phyloP scores from a whole-genome alignment of 106 monocot genomes.

The Dioscorea dumetorum region DNA sequence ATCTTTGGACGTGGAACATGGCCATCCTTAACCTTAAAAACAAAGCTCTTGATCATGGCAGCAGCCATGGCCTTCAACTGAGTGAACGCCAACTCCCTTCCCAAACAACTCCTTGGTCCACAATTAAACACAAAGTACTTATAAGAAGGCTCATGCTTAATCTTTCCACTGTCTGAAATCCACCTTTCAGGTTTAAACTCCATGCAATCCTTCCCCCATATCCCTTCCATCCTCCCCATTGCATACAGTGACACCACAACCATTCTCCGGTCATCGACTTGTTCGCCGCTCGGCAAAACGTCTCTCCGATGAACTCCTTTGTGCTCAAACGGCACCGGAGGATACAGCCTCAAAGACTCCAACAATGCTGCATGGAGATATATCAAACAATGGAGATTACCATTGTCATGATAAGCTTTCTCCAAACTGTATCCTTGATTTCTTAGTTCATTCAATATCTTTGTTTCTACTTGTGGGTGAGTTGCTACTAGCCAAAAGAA shows the following conservation, averaged over 20 bases:
- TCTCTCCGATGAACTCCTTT: constrained; percentile 26
- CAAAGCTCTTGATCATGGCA: constrained; percentile 31
- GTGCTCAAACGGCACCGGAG: constrained; percentile 59
- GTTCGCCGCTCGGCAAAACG: constrained; percentile 39
- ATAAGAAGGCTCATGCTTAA: constrained; percentile 46
- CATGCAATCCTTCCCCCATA: constrained; percentile 72
- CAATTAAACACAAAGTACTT: constrained; percentile 52
- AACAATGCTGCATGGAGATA: constrained; percentile 49
- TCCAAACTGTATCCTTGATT: background rate
- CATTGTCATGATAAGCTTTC: constrained; percentile 1
- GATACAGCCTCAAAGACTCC: constrained; percentile 55
- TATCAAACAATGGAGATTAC: background rate
- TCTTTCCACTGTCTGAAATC: constrained; percentile 34
- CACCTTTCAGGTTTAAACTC: constrained; percentile 77
- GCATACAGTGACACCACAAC: constrained; percentile 38
- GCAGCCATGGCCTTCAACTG: constrained; percentile 66
- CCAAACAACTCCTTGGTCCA: constrained; percentile 63
- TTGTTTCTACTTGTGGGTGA: constrained; percentile 43
- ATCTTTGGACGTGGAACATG: constrained; percentile 40
- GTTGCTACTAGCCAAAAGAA: constrained; percentile 44
- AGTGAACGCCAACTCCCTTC: constrained; percentile 52
- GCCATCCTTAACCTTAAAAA: constrained; percentile 17
- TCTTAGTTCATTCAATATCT: constrained; percentile 43
- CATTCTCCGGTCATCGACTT: constrained; percentile 7
- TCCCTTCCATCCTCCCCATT: constrained; percentile 65